A percentile compares a stretch with the other conserved stretches of the same genome.
These are phyloP conservation scores for Sistotremastrum suecicum DNA, from an alignment of 768 basidiomycete species.

Conservation along the genomic window DNA sequence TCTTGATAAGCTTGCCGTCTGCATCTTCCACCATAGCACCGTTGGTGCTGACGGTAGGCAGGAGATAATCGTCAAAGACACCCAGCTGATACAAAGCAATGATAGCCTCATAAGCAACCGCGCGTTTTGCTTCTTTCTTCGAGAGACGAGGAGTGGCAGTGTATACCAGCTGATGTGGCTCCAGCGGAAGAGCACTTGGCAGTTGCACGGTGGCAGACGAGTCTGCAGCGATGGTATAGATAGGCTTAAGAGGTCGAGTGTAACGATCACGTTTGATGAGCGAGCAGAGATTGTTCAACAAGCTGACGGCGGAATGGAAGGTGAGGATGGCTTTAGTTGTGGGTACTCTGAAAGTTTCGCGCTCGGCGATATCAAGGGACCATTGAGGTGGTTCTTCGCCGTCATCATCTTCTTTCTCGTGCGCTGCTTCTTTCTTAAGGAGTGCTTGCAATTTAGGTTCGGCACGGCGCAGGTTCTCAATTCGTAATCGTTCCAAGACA, in stretches of 20 bases:
- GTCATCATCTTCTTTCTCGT: slow-evolving; percentile 26
- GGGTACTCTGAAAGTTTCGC: slow-evolving; percentile 63
- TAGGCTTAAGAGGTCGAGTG: slow-evolving; percentile 45
- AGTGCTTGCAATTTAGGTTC: slow-evolving; percentile 21
- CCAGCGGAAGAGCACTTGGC: slow-evolving; percentile 52
- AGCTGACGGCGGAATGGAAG: slow-evolving; percentile 56
- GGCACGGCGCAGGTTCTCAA: too few species aligned
- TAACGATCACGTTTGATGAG: slow-evolving; percentile 61
- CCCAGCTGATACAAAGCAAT: slow-evolving; percentile 52
- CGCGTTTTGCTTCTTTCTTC: slow-evolving; percentile 74
- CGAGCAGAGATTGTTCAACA: slow-evolving; percentile 66
- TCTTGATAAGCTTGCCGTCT: slow-evolving; percentile 31
- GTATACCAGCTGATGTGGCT: slow-evolving; percentile 37
- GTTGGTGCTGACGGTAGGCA: slow-evolving; percentile 46
- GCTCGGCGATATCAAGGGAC: slow-evolving; percentile 42
- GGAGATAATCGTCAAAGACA: slow-evolving; percentile 70
- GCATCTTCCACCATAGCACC: slow-evolving; percentile 38
- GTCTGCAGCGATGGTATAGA: slow-evolving; percentile 35
- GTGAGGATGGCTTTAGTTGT: slow-evolving; percentile 68
- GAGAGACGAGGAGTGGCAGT: slow-evolving; percentile 45
- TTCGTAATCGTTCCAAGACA: slow-evolving; percentile 39
- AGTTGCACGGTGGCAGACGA: slow-evolving; percentile 46
- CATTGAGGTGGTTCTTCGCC: slow-evolving; percentile 17
- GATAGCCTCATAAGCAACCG: slow-evolving; percentile 69
- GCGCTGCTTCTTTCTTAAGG: slow-evolving; percentile 44